Evolutionary conservation across 208 protist species (phyloP).

Genomic region (Ichthyophonus hoferi): DNA sequence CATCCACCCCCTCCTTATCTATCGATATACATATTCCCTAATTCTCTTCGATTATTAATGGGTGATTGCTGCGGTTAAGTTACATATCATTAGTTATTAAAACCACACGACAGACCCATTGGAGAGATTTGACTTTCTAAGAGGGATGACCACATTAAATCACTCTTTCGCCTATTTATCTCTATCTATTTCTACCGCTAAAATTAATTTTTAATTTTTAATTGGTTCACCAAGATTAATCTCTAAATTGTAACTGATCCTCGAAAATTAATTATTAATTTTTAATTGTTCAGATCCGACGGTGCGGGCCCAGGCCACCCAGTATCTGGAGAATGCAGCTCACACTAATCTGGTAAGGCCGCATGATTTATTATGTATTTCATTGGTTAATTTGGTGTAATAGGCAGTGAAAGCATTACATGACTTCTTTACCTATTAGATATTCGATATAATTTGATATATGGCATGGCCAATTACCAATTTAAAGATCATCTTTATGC

Average conservation of each 20-base stretch:
- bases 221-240: too few relatives aligned
- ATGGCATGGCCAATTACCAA: not conserved
- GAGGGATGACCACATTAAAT: not conserved
- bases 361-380: not conserved
- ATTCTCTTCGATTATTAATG: too few relatives aligned
- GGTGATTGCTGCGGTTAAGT: too few relatives aligned
- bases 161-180: not conserved
- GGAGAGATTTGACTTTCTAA: not conserved
- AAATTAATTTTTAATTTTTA: not conserved
- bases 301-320: not conserved
- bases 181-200: not conserved
- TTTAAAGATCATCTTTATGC: not conserved
- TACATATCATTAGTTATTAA: too few relatives aligned
- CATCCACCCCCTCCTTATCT: too few relatives aligned
- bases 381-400: not conserved
- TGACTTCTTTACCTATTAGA: too few relatives aligned
- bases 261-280: too few relatives aligned
- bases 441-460: not conserved
- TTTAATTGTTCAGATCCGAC: not conserved
- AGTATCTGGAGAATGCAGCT: slow-evolving; percentile 24
- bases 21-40: too few relatives aligned
- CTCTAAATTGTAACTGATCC: too few relatives aligned
- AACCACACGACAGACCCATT: too few relatives aligned
- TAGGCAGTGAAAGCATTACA: not conserved
- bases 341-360: not conserved